Percentiles rank a stretch among this genome's conserved stretches.
Conservation (phyloP, 345 rosid genomes). For the Rubroshorea leprosula region DNA sequence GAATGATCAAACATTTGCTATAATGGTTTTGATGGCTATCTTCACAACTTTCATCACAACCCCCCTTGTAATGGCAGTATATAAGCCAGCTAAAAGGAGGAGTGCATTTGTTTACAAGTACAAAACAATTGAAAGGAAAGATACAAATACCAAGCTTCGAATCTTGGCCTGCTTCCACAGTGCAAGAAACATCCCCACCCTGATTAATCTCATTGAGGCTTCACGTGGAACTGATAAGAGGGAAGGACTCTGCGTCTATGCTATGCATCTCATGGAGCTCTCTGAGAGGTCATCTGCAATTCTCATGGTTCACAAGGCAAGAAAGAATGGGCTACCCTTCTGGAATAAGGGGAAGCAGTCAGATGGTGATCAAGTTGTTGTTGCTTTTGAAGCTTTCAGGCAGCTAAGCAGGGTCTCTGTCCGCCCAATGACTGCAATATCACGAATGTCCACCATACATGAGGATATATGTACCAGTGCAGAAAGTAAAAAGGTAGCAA, state of each 20-base stretch:
- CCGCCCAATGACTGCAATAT: too few species aligned
- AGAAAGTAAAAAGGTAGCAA: too few species aligned
- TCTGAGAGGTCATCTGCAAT: too few species aligned
- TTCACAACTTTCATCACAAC: constrained; percentile 41
- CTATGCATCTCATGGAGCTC: too few species aligned
- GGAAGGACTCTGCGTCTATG: too few species aligned
- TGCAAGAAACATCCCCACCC: constrained; percentile 1
- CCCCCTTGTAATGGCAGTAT: constrained; percentile 28
- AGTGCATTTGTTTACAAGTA: too few species aligned
- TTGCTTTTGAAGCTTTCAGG: too few species aligned
- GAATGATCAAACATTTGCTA: constrained; percentile 37
- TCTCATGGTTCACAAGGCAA: constrained; percentile 79
- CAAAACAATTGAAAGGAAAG: too few species aligned
- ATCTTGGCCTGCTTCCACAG: constrained; percentile 34
- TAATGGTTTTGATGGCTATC: constrained; percentile 39
- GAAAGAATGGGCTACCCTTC: constrained; percentile 70
- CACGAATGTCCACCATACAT: too few species aligned
- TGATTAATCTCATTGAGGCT: not conserved
- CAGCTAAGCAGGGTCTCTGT: too few species aligned
- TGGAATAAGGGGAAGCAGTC: constrained; percentile 46
- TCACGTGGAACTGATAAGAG: too few species aligned
- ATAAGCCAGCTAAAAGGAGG: constrained; percentile 20
- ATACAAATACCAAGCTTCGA: constrained; percentile 14
- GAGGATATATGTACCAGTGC: too few species aligned
- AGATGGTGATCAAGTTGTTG: constrained; percentile 41